Evolutionary conservation across 1,284 basidiomycete genomes (phyloP), one percentile per base, ranked within the genome.

Genomic region (Cryptococcus maquisensis): DNA sequence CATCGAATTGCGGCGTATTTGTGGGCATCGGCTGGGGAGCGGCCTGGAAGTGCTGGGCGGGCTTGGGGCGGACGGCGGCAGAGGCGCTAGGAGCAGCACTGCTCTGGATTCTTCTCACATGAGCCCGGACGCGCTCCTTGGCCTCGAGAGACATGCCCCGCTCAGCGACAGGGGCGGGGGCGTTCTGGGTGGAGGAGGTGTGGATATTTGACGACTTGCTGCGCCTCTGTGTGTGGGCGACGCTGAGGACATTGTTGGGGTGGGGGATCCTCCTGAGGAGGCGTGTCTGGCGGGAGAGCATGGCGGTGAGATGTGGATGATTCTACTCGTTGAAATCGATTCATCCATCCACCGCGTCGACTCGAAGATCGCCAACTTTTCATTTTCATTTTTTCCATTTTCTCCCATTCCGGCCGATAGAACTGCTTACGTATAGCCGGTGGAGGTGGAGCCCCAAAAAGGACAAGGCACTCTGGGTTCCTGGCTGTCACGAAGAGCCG

Each of bases 111-210:
- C 83, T 80, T 63, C 82, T 69, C 13, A 79, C 78, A 70, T 81
- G 84, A 67, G 88, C 86, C 64, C 82, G 78, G 48, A 90, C 84
- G 73, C 88, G 84, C 44, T 67, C 67, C 64, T 77, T 77, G 37
- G 74, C 77, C 54, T 79, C 78, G 36, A 74, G 58, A n/a, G 61
- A 66, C 37, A 76, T 72, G 32, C 67, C 69, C 49, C 54, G 55
- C 37, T 69, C 67, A 46, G 62, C 26, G 47, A 48, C 35, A 48
- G 35, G 44, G 42, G 54, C 35, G 26, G 62, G 56, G 18, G 59
- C 56, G 20, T 62, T 51, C 44, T 59, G 49, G 32, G 61, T 39
- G n/a, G 69, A 61, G n/a, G 67, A 65, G 45, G 69, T 68, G 63
- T 67, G 65, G 43, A 70, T 56, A 43, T 20, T 54, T 41, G 47